phyloP scores from a whole-genome alignment of 2,329 filamentous ascomycete genomes.

The Monosporascus sp. region DNA sequence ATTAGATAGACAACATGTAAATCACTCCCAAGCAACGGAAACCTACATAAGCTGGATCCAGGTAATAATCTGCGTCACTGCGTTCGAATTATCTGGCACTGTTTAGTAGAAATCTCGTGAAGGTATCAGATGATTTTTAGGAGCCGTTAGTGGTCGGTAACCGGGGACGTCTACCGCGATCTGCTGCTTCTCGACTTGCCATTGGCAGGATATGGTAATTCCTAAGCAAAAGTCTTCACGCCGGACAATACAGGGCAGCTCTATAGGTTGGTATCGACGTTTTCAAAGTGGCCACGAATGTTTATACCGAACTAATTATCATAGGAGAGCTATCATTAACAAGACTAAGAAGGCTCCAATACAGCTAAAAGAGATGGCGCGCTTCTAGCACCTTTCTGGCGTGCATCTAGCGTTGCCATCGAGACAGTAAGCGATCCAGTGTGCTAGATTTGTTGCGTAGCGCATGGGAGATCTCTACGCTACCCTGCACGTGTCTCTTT shows the following conservation, averaged over 20 bases:
- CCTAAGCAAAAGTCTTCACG: too few species aligned
- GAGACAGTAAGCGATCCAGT: slow-evolving; percentile 4
- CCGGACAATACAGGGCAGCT: too few species aligned
- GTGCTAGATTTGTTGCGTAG: background rate
- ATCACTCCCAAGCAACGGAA: background rate
- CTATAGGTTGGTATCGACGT: background rate
- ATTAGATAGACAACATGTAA: background rate
- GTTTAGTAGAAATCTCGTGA: too few species aligned
- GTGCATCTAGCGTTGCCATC: slow-evolving; percentile 1
- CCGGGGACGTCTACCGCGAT: too few species aligned
- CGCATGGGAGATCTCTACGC: slow-evolving; percentile 6
- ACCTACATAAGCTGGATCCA: background rate
- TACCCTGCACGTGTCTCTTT: slow-evolving; percentile 14
- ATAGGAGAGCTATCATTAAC: background rate
- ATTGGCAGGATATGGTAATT: background rate
- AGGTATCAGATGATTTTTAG: too few species aligned
- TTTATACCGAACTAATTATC: too few species aligned
- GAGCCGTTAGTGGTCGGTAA: too few species aligned
- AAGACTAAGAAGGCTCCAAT: too few species aligned
- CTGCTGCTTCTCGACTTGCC: too few species aligned
- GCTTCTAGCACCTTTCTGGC: background rate
- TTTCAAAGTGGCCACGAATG: background rate
- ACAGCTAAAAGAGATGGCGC: background rate
- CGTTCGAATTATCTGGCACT: too few species aligned
- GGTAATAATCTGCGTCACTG: too few species aligned